Conservation (phyloP, 2,329 filamentous ascomycete species). For the Diaporthe sp. region DNA sequence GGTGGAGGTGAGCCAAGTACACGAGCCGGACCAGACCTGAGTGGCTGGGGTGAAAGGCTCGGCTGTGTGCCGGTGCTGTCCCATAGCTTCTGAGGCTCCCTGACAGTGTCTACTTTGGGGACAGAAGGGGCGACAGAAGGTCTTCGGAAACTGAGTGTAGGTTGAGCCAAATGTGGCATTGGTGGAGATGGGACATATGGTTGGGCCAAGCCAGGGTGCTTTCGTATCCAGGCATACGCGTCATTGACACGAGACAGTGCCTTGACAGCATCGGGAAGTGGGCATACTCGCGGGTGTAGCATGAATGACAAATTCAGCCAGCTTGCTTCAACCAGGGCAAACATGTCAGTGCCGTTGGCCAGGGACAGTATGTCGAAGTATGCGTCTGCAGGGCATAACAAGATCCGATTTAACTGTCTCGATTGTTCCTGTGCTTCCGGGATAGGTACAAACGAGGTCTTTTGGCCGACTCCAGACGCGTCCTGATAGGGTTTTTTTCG, state of each 20-base stretch:
- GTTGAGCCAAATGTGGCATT: background rate
- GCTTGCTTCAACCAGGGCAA: background rate
- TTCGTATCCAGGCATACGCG: background rate
- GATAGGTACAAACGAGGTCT: background rate
- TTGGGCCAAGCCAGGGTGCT: background rate
- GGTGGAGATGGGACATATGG: background rate
- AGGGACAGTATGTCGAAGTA: conserved; percentile 6
- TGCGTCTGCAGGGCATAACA: background rate
- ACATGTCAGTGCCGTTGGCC: background rate
- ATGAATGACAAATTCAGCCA: background rate
- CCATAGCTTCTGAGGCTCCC: no score
- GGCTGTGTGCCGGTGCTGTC: background rate
- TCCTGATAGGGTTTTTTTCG: background rate
- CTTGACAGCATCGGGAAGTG: background rate
- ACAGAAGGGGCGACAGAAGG: no score
- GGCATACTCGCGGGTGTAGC: background rate
- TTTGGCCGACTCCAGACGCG: background rate
- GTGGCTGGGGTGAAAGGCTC: background rate
- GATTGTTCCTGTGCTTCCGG: background rate
- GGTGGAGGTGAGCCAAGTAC: background rate
- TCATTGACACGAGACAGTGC: background rate
- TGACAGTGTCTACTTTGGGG: background rate
- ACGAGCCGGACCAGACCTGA: background rate
- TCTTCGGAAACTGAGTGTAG: no score
- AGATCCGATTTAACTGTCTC: background rate